These are phyloP conservation scores for Populus tomentosa DNA, from an alignment of 441 rosid species.

Conservation along the genomic window DNA sequence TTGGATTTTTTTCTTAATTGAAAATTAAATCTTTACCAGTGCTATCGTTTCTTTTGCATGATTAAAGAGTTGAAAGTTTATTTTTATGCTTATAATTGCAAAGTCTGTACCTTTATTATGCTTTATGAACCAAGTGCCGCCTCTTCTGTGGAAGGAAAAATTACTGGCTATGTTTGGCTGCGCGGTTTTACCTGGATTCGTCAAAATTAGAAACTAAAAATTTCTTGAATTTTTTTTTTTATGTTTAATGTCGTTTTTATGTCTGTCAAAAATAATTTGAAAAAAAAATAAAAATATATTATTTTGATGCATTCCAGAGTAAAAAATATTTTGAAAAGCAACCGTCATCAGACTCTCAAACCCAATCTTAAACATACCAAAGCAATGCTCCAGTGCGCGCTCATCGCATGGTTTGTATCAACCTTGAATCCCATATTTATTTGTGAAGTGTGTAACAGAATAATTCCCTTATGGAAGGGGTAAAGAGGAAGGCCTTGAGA, in stretches of 20 bases:
- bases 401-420: not conserved
- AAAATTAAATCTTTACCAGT: not conserved
- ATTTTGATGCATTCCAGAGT: no score
- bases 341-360: no score
- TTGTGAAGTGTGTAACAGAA: not conserved
- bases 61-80: not conserved
- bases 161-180: not conserved
- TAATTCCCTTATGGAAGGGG: not conserved
- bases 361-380: not conserved
- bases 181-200: no score
- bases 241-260: no score
- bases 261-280: no score
- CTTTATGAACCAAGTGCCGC: not conserved
- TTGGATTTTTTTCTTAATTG: not conserved
- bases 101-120: not conserved
- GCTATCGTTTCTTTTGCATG: not conserved
- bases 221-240: no score
- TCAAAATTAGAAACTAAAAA: no score
- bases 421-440: not conserved
- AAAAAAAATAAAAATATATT: no score
- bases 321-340: no score
- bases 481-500: not conserved
- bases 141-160: not conserved
- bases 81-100: not conserved
- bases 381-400: not conserved